Evolutionary conservation across 2,329 filamentous ascomycete genomes (phyloP).

Genomic region (Parastagonospora nodorum): DNA sequence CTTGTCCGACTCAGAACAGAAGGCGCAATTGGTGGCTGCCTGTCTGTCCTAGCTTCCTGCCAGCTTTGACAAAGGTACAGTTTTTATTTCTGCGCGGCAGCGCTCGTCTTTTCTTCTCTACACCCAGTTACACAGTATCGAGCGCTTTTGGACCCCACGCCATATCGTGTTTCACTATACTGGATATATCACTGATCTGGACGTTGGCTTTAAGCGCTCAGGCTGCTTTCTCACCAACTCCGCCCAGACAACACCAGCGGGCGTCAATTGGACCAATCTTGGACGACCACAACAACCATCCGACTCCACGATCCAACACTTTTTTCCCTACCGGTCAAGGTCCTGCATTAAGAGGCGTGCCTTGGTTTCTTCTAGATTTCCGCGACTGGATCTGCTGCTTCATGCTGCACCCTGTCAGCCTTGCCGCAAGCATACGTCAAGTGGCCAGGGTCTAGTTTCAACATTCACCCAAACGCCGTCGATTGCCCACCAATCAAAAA

Average conservation of each 20-base stretch:
- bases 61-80: conserved; percentile 14
- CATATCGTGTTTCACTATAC: conserved; percentile 36
- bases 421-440: conserved; percentile 33
- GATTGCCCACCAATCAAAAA: conserved; percentile 26
- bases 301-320: conserved; percentile 16
- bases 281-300: conserved; percentile 15
- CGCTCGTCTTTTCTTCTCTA: conserved; percentile 16
- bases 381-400: conserved; percentile 21
- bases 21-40: conserved; percentile 32
- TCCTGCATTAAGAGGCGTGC: conserved; percentile 29
- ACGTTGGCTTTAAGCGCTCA: conserved; percentile 40
- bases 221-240: conserved; percentile 30
- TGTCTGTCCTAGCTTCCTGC: conserved; percentile 26
- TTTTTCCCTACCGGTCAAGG: conserved; percentile 10
- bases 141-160: conserved; percentile 26
- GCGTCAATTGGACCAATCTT: conserved; percentile 43
- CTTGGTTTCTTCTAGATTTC: conserved; percentile 19
- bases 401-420: conserved; percentile 33
- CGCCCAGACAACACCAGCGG: conserved; percentile 28
- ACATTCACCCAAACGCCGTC: conserved; percentile 25
- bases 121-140: conserved; percentile 25
- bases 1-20: conserved; percentile 18
- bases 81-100: conserved; percentile 18
- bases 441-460: conserved; percentile 34
- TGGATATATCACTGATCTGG: conserved; percentile 32